Percentiles rank a stretch among this genome's conserved stretches.
phyloP scores from a whole-genome alignment of 192 early-diverging fungal genomes.

The Chytriomyces confervae region DNA sequence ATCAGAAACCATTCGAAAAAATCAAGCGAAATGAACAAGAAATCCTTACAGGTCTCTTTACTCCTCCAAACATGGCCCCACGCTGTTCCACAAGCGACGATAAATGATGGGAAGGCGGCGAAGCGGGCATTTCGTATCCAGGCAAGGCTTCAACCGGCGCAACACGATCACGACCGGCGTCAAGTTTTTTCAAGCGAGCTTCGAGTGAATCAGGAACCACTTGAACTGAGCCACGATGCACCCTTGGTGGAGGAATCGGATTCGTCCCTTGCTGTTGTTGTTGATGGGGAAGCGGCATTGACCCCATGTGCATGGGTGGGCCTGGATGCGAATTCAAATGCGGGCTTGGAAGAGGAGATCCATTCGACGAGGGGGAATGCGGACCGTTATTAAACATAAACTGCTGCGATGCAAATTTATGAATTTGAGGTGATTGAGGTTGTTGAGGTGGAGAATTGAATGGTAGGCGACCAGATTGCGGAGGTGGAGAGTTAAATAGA shows the following conservation, averaged over 20 bases:
- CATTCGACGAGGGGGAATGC: no score
- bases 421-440: background rate
- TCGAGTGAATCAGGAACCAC: constrained; percentile 8
- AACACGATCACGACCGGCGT: constrained; percentile 7
- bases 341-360: no score
- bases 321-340: background rate
- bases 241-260: background rate
- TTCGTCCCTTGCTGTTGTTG: background rate
- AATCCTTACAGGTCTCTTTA: background rate
- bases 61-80: constrained; percentile 16
- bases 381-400: no score
- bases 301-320: background rate
- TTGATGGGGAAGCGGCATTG: background rate
- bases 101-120: background rate
- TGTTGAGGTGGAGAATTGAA: constrained; percentile 6
- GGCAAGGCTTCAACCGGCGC: constrained; percentile 11
- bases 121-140: background rate
- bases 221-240: background rate
- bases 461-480: background rate
- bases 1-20: background rate
- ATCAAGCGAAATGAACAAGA: background rate
- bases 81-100: background rate
- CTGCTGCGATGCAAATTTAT: no score
- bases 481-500: background rate
- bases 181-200: constrained; percentile 23